Evolutionary conservation across 495 filamentous ascomycete genomes (phyloP), one percentile per base, ranked within the genome.

Genomic region (Lasiosphaeria ovina): DNA sequence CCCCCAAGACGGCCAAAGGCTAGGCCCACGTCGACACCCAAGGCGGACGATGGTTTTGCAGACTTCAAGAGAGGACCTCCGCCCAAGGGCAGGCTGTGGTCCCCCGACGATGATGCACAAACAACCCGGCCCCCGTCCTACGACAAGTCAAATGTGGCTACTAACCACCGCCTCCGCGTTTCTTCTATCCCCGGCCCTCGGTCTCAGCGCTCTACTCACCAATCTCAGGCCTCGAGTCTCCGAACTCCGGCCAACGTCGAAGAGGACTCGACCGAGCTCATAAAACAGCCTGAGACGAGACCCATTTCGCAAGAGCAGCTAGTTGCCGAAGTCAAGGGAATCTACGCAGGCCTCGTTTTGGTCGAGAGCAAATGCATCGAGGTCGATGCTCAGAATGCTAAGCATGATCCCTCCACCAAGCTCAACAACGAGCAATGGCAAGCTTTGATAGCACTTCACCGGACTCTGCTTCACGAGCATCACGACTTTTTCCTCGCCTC

Each of bases 351-450:
- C 0, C 74, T 95, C 2, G 83, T 88, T 3, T 89, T 90, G 84
- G 88, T 92, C 0, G 91, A 95, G 69, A 83, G 83, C 42, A 92
- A 90, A 66, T 92, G 88, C 64, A 87, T 89, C 6, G 85, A 90
- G 35, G 82, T 89, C 10, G 85, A 89, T n/a, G 72, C 82, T 10
- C 83, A 88, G 50, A 78, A 76, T 1, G 75, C 74, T 0, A 71
- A 79, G 34, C 67, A 56, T 11, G 74, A 75, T 8, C 62, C 76
- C 14, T 64, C 69, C 34, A 71, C 63, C 42, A 67, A 73, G 2
- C 73, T 92, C 3, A 82, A 78, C 51, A 76, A 80, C 51, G 77
- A 85, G 38, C 85, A 92, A 62, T 92, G 87, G 88, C 86, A 90
- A 63, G 85, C 85, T 0, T 65, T 92, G 11, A 88, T 90, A 56